Evolutionary conservation across 2,329 filamentous ascomycete species (phyloP), one percentile per base, ranked within the genome.

Genomic region (Aspergillus sergii): DNA sequence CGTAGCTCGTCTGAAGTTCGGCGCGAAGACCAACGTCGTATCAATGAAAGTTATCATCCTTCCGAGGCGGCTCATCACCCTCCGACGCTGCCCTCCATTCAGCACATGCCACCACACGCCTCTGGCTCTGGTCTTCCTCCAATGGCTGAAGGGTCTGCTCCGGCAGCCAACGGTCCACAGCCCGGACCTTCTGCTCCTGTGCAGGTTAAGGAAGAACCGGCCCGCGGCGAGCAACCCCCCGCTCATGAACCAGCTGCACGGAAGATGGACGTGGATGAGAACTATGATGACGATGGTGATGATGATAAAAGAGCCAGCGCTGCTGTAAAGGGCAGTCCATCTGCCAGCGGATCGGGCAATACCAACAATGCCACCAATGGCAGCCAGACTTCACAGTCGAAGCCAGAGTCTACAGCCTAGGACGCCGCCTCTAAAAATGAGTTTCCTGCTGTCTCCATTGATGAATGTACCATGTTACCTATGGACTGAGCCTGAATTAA

Each of bases 231-330:
- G 65, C 78, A 85, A 32, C 78, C 84, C 2, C 81, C 84, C 23
- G 78, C 84, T 21, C 89, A 89, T 62, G 94, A 98, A 80, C 92
- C 93, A 59, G 93, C 95, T 39, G 93, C 93, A 23, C 86, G 95
- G 26, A 96, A 96, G 79, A 96, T 99, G 88, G 94, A 98, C 8
- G 92, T 98, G 23, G 94, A 99, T 70, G 95, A 99, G 76, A 91
- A 98, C 76, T 98, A 99, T 72, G 94, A 98, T 76, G 94, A 98
- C 72, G 94, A 94, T 62, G 92, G 88, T 5, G 94, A 96, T 68
- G 94, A 97, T 64, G 91, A 95, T 46, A 88, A 88, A 76, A 77
- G 82, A 66, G 70, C 69, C n/a, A 69, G 62, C 60, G 61, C 68
- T 45, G 71, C 63, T 50, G 68, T 71, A 6, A 80, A 79, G 66